These are phyloP conservation scores for Helotiales sp. DNA, from an alignment of 2,329 filamentous ascomycete species.

Conservation along the genomic window DNA sequence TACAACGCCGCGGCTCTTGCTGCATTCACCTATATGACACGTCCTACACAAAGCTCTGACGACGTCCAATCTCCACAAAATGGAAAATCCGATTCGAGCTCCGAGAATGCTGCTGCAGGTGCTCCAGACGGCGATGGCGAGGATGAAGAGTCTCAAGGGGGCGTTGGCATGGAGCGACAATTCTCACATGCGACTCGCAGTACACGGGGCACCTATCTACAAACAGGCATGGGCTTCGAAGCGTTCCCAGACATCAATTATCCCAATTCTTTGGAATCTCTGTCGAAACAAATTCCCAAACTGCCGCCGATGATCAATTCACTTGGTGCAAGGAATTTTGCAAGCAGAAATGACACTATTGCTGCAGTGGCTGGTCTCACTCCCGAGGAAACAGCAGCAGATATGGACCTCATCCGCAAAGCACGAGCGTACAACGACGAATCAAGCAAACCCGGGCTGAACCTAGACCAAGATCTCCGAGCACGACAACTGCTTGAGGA, in stretches of 20 bases:
- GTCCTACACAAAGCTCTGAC: constrained; percentile 41
- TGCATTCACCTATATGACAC: constrained; percentile 60
- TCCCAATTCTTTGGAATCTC: constrained; percentile 50
- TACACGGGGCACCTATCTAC: constrained; percentile 50
- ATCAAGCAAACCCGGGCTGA: constrained; percentile 29
- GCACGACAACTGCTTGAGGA: constrained; percentile 26
- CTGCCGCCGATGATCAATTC: constrained; percentile 29
- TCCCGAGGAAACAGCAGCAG: constrained; percentile 29
- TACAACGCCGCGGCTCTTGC: constrained; percentile 64
- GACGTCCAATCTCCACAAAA: constrained; percentile 37
- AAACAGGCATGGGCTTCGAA: constrained; percentile 57
- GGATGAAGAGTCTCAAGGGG: constrained; percentile 49
- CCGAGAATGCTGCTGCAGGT: constrained; percentile 52
- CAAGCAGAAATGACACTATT: constrained; percentile 16
- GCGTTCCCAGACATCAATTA: constrained; percentile 60
- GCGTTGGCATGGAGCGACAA: constrained; percentile 61
- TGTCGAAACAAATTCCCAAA: constrained; percentile 32
- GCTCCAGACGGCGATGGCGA: constrained; percentile 52
- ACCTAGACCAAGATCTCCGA: constrained; percentile 33
- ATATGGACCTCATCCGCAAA: constrained; percentile 32
- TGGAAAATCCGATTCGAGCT: constrained; percentile 42
- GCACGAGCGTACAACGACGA: constrained; percentile 33
- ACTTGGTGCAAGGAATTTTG: not conserved
- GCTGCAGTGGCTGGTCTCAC: constrained; percentile 17
- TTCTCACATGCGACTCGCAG: constrained; percentile 65